These are phyloP conservation scores for Lentinula sp. DNA, from an alignment of 768 basidiomycete genomes.

Conservation along the genomic window DNA sequence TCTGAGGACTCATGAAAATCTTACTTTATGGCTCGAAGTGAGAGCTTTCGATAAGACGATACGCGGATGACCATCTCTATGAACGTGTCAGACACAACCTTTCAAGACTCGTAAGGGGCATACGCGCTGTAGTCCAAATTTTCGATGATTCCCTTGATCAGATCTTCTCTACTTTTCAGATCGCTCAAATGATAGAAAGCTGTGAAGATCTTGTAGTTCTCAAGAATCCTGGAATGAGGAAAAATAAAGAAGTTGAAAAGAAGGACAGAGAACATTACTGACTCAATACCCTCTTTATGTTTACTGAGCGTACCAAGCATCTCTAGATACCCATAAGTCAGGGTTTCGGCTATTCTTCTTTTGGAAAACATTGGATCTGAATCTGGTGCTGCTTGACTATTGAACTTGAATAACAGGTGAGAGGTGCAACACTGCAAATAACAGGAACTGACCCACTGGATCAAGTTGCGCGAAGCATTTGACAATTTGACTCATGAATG, in stretches of 20 bases:
- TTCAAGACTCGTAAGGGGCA: slow-evolving; percentile 19
- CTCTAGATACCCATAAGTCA: slow-evolving; percentile 91
- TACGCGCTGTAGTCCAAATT: slow-evolving; percentile 89
- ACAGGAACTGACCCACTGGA: slow-evolving; percentile 49
- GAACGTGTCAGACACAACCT: slow-evolving; percentile 8
- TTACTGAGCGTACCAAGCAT: slow-evolving; percentile 92
- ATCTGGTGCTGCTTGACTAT: slow-evolving; percentile 47
- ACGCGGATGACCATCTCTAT: slow-evolving; percentile 89
- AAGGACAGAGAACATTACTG: slow-evolving; percentile 21
- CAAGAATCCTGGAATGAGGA: slow-evolving; percentile 58
- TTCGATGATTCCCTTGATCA: slow-evolving; percentile 87
- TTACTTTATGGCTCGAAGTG: slow-evolving; percentile 86
- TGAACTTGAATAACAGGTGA: slow-evolving; percentile 41
- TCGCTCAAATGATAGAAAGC: slow-evolving; percentile 95
- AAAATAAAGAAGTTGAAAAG: neutral
- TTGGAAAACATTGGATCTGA: slow-evolving; percentile 84
- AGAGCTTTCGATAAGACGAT: slow-evolving; percentile 92
- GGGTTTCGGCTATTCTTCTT: slow-evolving; percentile 69
- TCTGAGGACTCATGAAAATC: too few species aligned
- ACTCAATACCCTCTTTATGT: slow-evolving; percentile 87
- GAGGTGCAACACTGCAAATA: neutral
- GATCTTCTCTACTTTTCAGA: slow-evolving; percentile 82
- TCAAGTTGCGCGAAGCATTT: slow-evolving; percentile 90
- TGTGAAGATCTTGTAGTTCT: slow-evolving; percentile 90
- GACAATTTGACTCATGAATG: slow-evolving; percentile 75